These are phyloP conservation scores for Lachnellula arida DNA, from an alignment of 2,329 filamentous ascomycete genomes.

Conservation along the genomic window DNA sequence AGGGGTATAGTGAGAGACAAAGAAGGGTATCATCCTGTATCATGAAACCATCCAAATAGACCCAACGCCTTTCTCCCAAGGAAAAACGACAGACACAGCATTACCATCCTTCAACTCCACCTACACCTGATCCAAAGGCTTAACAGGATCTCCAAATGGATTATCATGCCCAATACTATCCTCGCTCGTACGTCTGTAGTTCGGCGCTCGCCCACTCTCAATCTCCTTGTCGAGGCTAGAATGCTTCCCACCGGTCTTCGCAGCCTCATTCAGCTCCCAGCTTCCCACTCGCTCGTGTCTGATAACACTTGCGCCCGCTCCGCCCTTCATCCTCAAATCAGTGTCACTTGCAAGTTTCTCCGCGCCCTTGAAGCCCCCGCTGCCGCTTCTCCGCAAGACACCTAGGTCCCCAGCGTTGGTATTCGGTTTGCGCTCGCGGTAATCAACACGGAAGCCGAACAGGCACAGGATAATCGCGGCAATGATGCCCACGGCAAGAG, in stretches of 20 bases:
- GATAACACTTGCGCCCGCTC: slow-evolving; percentile 19
- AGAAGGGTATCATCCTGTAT: slow-evolving; percentile 24
- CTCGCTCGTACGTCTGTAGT: slow-evolving; percentile 24
- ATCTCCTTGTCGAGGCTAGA: slow-evolving; percentile 21
- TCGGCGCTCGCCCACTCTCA: slow-evolving; percentile 15
- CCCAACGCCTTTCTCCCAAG: slow-evolving; percentile 3
- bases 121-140: slow-evolving; percentile 26
- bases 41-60: slow-evolving; percentile 4
- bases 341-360: slow-evolving; percentile 29
- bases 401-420: slow-evolving; percentile 1
- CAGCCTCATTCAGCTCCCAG: slow-evolving; percentile 30
- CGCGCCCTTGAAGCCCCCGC: slow-evolving; percentile 31
- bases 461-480: slow-evolving; percentile 11
- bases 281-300: slow-evolving; percentile 31
- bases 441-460: slow-evolving; percentile 24
- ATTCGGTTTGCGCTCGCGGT: slow-evolving; percentile 6
- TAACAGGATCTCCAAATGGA: slow-evolving; percentile 28
- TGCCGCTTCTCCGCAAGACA: slow-evolving; percentile 12
- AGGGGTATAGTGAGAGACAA: slow-evolving; percentile 19
- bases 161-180: slow-evolving; percentile 23
- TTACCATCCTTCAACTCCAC: background rate
- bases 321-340: slow-evolving; percentile 25
- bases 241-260: slow-evolving; percentile 1
- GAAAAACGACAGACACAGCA: background rate
- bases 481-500: slow-evolving; percentile 18